Evolutionary conservation across 129 eudicot species (phyloP).

Genomic region (Deinandra increscens): DNA sequence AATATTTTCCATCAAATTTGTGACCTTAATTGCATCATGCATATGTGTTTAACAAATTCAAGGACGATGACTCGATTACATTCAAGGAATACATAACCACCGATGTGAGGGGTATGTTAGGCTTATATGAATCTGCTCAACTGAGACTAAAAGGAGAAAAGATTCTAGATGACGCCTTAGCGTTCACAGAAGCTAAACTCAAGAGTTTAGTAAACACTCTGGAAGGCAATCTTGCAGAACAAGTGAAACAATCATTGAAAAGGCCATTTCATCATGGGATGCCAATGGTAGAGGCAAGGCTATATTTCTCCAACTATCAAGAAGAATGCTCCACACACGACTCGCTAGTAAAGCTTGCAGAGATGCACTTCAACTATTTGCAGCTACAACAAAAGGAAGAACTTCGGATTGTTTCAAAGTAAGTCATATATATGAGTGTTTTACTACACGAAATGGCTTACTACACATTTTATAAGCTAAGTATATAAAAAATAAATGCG

Average conservation of each 20-base stretch:
- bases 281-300: conserved; percentile 36
- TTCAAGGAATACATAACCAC: conserved; percentile 21
- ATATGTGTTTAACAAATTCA: conserved; percentile 45
- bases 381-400: conserved; percentile 30
- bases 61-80: not conserved
- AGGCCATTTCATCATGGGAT: conserved; percentile 39
- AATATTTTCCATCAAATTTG: not conserved
- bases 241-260: conserved; percentile 29
- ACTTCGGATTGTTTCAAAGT: conserved; percentile 31
- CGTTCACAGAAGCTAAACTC: conserved; percentile 21
- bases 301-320: conserved; percentile 27
- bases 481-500: no score
- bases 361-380: conserved; percentile 31
- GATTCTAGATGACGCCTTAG: conserved; percentile 32
- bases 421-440: not conserved
- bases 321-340: conserved; percentile 14
- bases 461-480: no score
- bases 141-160: conserved; percentile 27
- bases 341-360: conserved; percentile 28
- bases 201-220: conserved; percentile 22
- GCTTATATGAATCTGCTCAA: conserved; percentile 39
- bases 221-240: conserved; percentile 11
- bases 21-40: not conserved
- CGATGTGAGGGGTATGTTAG: conserved; percentile 35
- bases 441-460: no score